Conservation (phyloP, 192 early-diverging fungal species). For the Polychytrium aggregatum region DNA sequence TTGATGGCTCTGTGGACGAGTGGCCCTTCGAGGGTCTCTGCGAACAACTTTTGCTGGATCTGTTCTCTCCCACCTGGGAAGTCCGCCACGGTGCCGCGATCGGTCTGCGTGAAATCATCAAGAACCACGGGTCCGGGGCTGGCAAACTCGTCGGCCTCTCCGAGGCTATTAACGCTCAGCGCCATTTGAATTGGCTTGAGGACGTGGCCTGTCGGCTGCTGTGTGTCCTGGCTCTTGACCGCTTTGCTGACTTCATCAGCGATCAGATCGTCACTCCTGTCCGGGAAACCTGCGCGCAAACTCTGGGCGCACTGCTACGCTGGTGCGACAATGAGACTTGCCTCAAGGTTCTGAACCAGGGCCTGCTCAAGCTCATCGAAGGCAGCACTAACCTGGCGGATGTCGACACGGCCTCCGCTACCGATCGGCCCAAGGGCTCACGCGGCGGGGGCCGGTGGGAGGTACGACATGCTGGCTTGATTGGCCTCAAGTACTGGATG, state of each 20-base stretch:
- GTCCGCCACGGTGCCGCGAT: constrained; percentile 92
- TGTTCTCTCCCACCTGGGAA: constrained; percentile 77
- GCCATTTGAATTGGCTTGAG: constrained; percentile 73
- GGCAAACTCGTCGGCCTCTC: constrained; percentile 54
- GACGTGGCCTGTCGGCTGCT: constrained; percentile 82
- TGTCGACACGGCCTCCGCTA: neutral
- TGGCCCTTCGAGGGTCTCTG: constrained; percentile 65
- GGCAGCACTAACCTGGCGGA: constrained; percentile 3
- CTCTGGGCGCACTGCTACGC: constrained; percentile 57
- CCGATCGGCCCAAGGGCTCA: constrained; percentile 15
- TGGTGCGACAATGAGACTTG: constrained; percentile 36
- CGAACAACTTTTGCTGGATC: constrained; percentile 57
- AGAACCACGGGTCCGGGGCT: constrained; percentile 71
- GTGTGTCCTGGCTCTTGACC: constrained; percentile 87
- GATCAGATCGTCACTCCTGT: constrained; percentile 94
- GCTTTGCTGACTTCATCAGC: constrained; percentile 93
- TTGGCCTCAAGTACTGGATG: constrained; percentile 89
- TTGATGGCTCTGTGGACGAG: constrained; percentile 40
- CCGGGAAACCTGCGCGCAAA: constrained; percentile 82
- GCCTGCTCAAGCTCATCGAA: constrained; percentile 45
- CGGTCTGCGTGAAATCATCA: constrained; percentile 80
- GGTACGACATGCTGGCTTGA: constrained; percentile 79
- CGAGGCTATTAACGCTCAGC: constrained; percentile 40
- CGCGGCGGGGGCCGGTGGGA: constrained; percentile 69
- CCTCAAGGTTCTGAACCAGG: constrained; percentile 41